A percentile compares a stretch with the other conserved stretches of the same genome.
phyloP scores from a whole-genome alignment of 2,329 filamentous ascomycete genomes.

The Byssothecium circinans region DNA sequence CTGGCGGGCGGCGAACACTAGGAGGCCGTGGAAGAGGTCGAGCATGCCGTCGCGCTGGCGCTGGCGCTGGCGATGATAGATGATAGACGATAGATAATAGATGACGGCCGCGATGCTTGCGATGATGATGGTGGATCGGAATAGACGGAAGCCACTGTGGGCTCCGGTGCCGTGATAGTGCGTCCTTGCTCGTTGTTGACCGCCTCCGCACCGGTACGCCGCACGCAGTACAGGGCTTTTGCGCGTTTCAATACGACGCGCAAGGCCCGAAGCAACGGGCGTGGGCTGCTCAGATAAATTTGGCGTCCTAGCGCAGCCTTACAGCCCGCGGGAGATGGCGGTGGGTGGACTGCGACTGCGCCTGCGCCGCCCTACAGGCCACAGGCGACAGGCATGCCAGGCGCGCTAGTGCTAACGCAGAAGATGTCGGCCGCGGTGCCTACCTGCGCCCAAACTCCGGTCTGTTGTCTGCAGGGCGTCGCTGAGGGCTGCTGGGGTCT shows the following conservation, averaged over 20 bases:
- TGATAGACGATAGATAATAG: too few relatives aligned
- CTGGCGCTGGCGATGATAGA: too few relatives aligned
- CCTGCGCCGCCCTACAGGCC: neutral
- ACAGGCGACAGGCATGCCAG: too few relatives aligned
- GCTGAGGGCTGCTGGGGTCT: neutral
- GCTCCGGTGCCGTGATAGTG: too few relatives aligned
- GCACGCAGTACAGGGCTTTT: neutral
- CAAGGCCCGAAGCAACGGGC: neutral
- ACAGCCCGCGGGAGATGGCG: neutral
- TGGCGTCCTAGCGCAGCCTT: constrained; percentile 1
- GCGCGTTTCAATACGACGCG: neutral
- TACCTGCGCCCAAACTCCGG: constrained; percentile 2
- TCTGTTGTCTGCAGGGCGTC: constrained; percentile 1
- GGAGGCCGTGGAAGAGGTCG: too few relatives aligned
- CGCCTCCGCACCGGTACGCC: neutral
- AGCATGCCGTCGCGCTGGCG: too few relatives aligned
- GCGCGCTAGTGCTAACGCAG: too few relatives aligned
- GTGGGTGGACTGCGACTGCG: neutral
- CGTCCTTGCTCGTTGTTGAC: neutral
- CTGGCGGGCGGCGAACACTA: too few relatives aligned
- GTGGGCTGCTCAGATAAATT: neutral
- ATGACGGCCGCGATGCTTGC: too few relatives aligned
- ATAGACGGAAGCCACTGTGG: too few relatives aligned
- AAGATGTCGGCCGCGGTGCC: neutral
- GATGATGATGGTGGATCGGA: too few relatives aligned